phyloP scores from a whole-genome alignment of 2,329 filamentous ascomycete genomes.

The Arachnomyces sp. region DNA sequence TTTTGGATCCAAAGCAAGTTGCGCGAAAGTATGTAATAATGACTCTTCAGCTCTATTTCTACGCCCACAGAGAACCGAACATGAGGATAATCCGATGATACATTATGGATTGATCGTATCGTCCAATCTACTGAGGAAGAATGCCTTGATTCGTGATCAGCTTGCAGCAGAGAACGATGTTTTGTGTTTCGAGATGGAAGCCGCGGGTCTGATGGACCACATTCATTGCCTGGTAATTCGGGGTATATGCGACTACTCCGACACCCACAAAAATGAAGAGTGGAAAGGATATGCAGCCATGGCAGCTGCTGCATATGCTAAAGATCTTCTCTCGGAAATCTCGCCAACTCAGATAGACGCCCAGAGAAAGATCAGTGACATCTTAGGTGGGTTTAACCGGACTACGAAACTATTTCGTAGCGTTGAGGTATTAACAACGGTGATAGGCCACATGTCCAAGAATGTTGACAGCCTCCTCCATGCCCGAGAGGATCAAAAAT shows the following conservation, averaged over 20 bases:
- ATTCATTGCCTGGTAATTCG: constrained; percentile 17
- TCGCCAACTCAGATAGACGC: too few relatives aligned
- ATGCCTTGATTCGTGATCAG: constrained; percentile 11
- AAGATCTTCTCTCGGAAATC: constrained; percentile 11
- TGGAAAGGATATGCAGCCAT: constrained; percentile 20
- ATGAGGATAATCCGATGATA: constrained; percentile 5
- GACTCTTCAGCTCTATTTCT: constrained; percentile 4
- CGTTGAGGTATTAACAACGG: too few relatives aligned
- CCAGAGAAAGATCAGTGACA: too few relatives aligned
- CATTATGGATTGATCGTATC: constrained; percentile 15
- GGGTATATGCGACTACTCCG: constrained; percentile 21
- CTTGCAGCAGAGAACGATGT: constrained; percentile 6
- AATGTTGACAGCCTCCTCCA: too few relatives aligned
- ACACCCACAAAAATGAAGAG: constrained; percentile 19
- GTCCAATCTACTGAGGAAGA: constrained; percentile 11
- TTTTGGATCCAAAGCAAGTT: not conserved
- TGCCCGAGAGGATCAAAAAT: too few relatives aligned
- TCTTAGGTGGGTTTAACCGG: too few relatives aligned
- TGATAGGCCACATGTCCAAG: too few relatives aligned
- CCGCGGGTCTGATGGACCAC: too few relatives aligned
- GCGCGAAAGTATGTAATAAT: constrained; percentile 7
- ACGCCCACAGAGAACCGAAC: constrained; percentile 3
- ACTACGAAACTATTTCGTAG: too few relatives aligned
- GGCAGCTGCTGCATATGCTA: constrained; percentile 19
- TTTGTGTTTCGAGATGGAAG: too few relatives aligned